A percentile compares a stretch with the other conserved stretches of the same genome.
phyloP scores from a whole-genome alignment of 2,329 filamentous ascomycete genomes.

The Diaporthe sp. region DNA sequence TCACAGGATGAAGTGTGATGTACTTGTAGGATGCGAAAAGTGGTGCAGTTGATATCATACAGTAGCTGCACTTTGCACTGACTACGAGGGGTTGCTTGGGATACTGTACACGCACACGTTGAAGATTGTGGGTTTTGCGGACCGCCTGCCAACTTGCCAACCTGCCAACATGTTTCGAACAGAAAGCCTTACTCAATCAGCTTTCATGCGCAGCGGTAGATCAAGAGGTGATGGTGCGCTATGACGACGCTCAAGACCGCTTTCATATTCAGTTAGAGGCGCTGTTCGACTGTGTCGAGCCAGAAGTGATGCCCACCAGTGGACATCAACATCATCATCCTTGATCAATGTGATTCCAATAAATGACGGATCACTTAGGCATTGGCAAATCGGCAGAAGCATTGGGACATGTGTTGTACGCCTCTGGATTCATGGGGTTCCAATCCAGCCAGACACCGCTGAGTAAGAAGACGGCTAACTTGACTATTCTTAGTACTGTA shows the following conservation, averaged over 20 bases:
- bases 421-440: not conserved
- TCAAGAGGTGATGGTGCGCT: not conserved
- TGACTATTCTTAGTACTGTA: too few relatives aligned
- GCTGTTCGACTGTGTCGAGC: not conserved
- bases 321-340: too few relatives aligned
- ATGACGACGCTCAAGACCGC: too few relatives aligned
- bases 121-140: conserved; percentile 13
- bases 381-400: too few relatives aligned
- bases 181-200: not conserved
- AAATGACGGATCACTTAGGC: too few relatives aligned
- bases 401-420: too few relatives aligned
- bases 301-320: not conserved
- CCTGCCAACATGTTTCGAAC: too few relatives aligned
- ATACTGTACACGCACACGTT: conserved; percentile 22
- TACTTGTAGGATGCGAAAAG: conserved; percentile 23
- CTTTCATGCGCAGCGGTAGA: not conserved
- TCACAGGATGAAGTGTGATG: not conserved
- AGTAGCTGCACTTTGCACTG: conserved; percentile 15
- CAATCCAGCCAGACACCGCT: not conserved
- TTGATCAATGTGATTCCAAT: too few relatives aligned
- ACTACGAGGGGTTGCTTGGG: not conserved
- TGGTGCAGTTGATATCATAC: conserved; percentile 35
- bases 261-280: not conserved
- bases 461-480: not conserved
- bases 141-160: conserved; percentile 25